A percentile compares a stretch with the other conserved stretches of the same genome.
Conservation (phyloP, 495 filamentous ascomycete species). For the Jackrogersella multiformis region DNA sequence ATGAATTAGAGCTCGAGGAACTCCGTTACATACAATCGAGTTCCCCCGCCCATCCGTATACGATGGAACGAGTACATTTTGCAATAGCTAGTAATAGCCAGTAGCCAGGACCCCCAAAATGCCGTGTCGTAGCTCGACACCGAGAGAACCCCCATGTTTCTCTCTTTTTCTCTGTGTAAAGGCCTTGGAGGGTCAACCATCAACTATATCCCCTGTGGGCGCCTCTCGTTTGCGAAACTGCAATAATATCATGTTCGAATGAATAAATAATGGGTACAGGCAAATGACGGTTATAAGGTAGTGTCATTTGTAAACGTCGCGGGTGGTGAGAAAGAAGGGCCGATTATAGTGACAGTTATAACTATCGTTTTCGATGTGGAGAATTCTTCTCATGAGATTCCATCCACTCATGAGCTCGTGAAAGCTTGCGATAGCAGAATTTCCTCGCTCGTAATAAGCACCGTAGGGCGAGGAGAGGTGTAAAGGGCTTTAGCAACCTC, state of each 20-base stretch:
- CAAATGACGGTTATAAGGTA: conserved; percentile 28
- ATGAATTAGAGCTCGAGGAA: conserved; percentile 19
- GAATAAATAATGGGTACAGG: conserved; percentile 38
- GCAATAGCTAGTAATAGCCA: conserved; percentile 15
- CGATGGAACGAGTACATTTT: conserved; percentile 9
- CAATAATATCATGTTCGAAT: conserved; percentile 9
- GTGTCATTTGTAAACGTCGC: conserved; percentile 26
- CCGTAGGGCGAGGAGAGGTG: neutral
- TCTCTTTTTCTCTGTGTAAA: conserved; percentile 14
- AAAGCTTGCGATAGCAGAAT: conserved; percentile 9
- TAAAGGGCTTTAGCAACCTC: neutral
- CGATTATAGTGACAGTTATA: conserved; percentile 1
- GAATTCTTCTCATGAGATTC: conserved; percentile 7
- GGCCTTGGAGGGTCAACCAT: neutral
- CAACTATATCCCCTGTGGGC: conserved; percentile 15
- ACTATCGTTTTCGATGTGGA: conserved; percentile 5
- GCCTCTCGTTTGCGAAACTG: conserved; percentile 16
- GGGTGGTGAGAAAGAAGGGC: conserved; percentile 3
- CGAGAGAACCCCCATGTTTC: conserved; percentile 10
- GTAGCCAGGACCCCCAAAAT: conserved; percentile 8
- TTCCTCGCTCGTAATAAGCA: conserved; percentile 10
- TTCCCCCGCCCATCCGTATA: conserved; percentile 14
- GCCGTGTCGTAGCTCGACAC: conserved; percentile 5
- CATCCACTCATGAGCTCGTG: conserved; percentile 33
- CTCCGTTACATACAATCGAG: conserved; percentile 24